phyloP scores from a whole-genome alignment of 2,329 filamentous ascomycete species.

The Sclerotinia sclerotiorum region DNA sequence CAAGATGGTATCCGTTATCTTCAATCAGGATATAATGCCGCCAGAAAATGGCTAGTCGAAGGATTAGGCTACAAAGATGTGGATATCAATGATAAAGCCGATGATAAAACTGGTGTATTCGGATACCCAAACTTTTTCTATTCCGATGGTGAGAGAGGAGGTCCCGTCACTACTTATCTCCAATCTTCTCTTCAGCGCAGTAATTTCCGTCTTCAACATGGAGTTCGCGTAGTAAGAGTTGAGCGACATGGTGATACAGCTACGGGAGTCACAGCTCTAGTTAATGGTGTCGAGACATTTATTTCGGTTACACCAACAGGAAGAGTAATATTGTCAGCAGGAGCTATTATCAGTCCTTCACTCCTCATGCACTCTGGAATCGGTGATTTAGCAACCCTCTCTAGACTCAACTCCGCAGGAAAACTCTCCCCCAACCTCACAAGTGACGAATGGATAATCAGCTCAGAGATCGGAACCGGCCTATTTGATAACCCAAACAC shows the following conservation, averaged over 20 bases:
- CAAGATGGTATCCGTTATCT: slow-evolving; percentile 48
- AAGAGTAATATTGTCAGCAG: slow-evolving; percentile 49
- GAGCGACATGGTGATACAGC: slow-evolving; percentile 44
- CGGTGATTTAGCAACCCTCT: slow-evolving; percentile 41
- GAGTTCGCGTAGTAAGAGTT: slow-evolving; percentile 48
- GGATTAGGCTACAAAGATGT: slow-evolving; percentile 50
- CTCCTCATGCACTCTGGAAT: slow-evolving; percentile 54
- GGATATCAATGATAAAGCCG: slow-evolving; percentile 47
- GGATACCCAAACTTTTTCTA: slow-evolving; percentile 51
- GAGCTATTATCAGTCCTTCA: slow-evolving; percentile 52
- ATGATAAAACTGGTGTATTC: slow-evolving; percentile 50
- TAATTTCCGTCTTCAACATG: slow-evolving; percentile 49
- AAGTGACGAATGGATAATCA: slow-evolving; percentile 48
- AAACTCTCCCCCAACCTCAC: slow-evolving; percentile 40
- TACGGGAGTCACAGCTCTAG: slow-evolving; percentile 44
- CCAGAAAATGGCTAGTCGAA: slow-evolving; percentile 51
- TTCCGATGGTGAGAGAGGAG: slow-evolving; percentile 50
- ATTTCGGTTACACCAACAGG: slow-evolving; percentile 30
- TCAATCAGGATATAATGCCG: slow-evolving; percentile 49
- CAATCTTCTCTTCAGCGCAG: slow-evolving; percentile 45
- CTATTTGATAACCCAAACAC: slow-evolving; percentile 59
- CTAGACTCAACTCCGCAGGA: slow-evolving; percentile 41
- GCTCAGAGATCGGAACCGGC: slow-evolving; percentile 49
- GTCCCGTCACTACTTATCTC: slow-evolving; percentile 51
- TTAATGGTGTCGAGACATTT: slow-evolving; percentile 37